Conservation (phyloP, 2,329 filamentous ascomycete genomes). For the Penicillium sp. region DNA sequence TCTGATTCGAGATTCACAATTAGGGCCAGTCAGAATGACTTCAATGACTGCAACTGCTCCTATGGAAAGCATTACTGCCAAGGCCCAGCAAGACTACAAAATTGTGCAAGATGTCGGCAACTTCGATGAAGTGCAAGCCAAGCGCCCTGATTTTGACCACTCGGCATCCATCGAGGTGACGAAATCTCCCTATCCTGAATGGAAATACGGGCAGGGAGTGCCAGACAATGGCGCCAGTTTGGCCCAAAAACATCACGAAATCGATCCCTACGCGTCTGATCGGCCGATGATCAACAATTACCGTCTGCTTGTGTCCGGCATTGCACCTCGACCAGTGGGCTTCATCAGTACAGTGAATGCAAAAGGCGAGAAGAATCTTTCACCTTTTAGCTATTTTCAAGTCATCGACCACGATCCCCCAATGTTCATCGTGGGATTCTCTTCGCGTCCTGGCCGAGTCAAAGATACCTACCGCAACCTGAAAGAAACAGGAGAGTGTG, state of each 20-base stretch:
- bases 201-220: slow-evolving; percentile 25
- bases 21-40: slow-evolving; percentile 1
- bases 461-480: slow-evolving; percentile 79
- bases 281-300: slow-evolving; percentile 73
- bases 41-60: slow-evolving; percentile 4
- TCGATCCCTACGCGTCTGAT: slow-evolving; percentile 72
- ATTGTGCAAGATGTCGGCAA: slow-evolving; percentile 18
- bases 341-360: slow-evolving; percentile 56
- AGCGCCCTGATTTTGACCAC: slow-evolving; percentile 35
- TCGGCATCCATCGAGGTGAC: slow-evolving; percentile 28
- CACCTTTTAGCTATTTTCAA: slow-evolving; percentile 81
- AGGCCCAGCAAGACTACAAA: slow-evolving; percentile 17
- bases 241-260: slow-evolving; percentile 51
- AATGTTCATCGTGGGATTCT: slow-evolving; percentile 67
- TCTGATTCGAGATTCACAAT: not conserved
- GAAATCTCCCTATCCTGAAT: slow-evolving; percentile 37
- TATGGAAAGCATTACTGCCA: not conserved
- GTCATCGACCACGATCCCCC: slow-evolving; percentile 80
- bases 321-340: slow-evolving; percentile 75
- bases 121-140: slow-evolving; percentile 33
- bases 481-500: slow-evolving; percentile 67
- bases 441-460: slow-evolving; percentile 53
- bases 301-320: slow-evolving; percentile 78
- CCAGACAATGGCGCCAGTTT: slow-evolving; percentile 13
- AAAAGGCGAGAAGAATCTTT: slow-evolving; percentile 70